Evolutionary conservation across 176 grass and related monocot species (phyloP), one percentile per base, ranked within the genome.

Genomic region (Avena eriantha): DNA sequence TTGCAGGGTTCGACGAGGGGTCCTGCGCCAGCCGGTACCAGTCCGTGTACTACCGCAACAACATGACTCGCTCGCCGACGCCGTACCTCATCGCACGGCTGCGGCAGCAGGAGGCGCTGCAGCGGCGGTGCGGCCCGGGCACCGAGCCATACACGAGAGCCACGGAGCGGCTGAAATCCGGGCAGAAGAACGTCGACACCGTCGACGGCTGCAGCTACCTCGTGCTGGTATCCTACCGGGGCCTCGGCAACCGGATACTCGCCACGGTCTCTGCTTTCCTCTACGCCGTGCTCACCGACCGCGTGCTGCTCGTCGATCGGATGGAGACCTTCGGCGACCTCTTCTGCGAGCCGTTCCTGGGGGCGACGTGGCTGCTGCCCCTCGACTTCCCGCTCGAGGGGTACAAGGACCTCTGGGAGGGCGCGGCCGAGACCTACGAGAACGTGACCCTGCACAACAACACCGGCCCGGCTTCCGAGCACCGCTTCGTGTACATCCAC

Each of bases 301-400:
- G 88, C 69, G 91, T 93, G 17, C 77, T 95, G 29, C 91, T 95
- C 34, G 0, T 95, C 83, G 83, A 93, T 46, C 13, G 74, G 18
- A 78, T 80, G 11, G 46, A 41, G 39, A 82, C 82, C n/a, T 58
- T 85, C 46, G 22, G 21, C 26, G 76, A 80, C 76, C 80, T 93
- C 4, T 92, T 92, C 84, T 95, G 93, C 83, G 88, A 95, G 82
- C 88, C 93, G 0, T 95, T 95, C 77, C 90, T 80, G 3, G 79
- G 19, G 24, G 79, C 88, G 10, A 81, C 91, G 18, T 95, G 91
- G 93, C 54, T 86, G 45, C 87, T 95, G 49, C 93, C 91, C 1
- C 24, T 63, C 4, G 77, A 78, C 46, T 93, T 93, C 79, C 90
- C 90, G 9, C 22, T 89, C 14, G 3, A 33, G 4, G 48, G 67